These are phyloP conservation scores for Amaranthus tricolor DNA, from an alignment of 179 eudicot genomes.

Conservation along the genomic window DNA sequence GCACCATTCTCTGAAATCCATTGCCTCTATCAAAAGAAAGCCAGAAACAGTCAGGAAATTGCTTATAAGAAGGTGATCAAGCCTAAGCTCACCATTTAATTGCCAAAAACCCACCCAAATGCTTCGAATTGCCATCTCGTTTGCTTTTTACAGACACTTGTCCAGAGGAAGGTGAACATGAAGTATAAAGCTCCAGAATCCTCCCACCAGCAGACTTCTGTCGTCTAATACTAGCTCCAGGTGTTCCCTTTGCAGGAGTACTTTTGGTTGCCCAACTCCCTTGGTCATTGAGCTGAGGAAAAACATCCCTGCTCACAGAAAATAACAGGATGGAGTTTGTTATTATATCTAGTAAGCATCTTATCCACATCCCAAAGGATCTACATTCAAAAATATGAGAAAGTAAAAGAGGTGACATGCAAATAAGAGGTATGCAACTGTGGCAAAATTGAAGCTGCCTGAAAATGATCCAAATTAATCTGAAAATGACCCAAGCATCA, in stretches of 20 bases:
- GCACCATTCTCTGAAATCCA: constrained; percentile 96
- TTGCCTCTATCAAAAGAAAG: constrained; percentile 60
- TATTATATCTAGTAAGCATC: background rate
- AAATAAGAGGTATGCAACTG: no score
- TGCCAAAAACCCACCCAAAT: constrained; percentile 52
- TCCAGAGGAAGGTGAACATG: constrained; percentile 51
- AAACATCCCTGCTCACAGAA: constrained; percentile 51
- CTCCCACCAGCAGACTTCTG: constrained; percentile 57
- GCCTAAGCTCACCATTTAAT: background rate
- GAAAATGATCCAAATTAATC: no score
- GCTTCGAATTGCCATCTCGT: constrained; percentile 51
- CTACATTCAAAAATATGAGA: background rate
- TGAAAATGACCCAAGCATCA: no score
- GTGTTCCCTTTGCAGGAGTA: constrained; percentile 55
- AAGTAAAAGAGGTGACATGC: background rate
- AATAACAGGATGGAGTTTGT: background rate
- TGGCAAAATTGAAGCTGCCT: no score
- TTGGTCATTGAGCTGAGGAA: constrained; percentile 67
- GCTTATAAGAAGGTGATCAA: background rate
- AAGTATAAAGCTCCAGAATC: constrained; percentile 35
- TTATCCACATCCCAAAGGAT: background rate
- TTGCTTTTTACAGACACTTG: constrained; percentile 57
- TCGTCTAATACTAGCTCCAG: constrained; percentile 46
- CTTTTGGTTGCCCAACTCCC: constrained; percentile 58
- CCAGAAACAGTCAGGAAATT: constrained; percentile 1